phyloP scores from a whole-genome alignment of 2,329 filamentous ascomycete genomes.

The Beauveria medogensis region DNA sequence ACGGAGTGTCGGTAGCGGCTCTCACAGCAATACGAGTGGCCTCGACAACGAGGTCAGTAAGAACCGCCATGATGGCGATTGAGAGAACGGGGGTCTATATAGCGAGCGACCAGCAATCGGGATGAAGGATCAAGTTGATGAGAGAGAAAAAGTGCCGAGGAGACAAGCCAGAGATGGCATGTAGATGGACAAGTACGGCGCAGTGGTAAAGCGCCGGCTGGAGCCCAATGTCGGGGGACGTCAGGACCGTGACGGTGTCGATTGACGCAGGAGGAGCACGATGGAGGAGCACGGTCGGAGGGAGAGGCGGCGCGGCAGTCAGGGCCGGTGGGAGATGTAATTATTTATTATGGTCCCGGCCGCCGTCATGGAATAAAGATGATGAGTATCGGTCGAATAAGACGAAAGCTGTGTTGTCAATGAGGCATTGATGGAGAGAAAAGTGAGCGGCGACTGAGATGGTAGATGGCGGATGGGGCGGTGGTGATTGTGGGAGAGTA shows the following conservation, averaged over 20 bases:
- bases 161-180: neutral
- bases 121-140: neutral
- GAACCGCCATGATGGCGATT: slow-evolving; percentile 18
- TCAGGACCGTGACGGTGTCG: slow-evolving; percentile 1
- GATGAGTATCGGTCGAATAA: neutral
- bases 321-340: neutral
- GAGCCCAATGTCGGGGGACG: neutral
- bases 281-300: slow-evolving; percentile 14
- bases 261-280: slow-evolving; percentile 11
- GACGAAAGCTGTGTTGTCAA: neutral
- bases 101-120: neutral
- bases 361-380: slow-evolving; percentile 1
- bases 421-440: slow-evolving; percentile 6
- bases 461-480: neutral
- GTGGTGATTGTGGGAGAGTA: slow-evolving; percentile 2
- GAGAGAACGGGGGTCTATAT: slow-evolving; percentile 3
- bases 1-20: slow-evolving; percentile 16
- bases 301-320: neutral
- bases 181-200: neutral
- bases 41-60: slow-evolving; percentile 19
- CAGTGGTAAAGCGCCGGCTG: neutral
- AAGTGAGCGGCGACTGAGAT: neutral
- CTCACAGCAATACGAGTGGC: slow-evolving; percentile 20
- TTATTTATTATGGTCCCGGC: neutral
- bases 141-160: neutral